Conservation (phyloP, 306 rosid species). For the Castanea crenata region DNA sequence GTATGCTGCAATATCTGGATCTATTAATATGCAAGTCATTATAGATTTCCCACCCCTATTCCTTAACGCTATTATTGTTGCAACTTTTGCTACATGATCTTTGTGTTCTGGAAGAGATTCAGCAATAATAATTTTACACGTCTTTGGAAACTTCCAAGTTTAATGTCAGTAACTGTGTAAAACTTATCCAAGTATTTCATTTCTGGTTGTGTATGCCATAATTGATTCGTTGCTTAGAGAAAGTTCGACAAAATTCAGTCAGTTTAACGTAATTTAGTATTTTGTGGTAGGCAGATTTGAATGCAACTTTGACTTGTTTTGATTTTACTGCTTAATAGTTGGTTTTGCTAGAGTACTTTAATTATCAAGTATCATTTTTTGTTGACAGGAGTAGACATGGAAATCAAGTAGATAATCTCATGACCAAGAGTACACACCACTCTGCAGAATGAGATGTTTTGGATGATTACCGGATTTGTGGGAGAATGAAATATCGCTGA, state of each 20-base stretch:
- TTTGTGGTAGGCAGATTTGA: neutral
- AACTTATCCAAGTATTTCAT: no score
- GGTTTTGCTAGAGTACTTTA: neutral
- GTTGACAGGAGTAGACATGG: neutral
- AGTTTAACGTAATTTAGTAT: neutral
- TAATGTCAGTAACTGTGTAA: neutral
- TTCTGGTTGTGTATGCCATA: no score
- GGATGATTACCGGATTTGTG: slow-evolving; percentile 21
- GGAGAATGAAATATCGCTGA: slow-evolving; percentile 22
- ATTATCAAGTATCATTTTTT: neutral
- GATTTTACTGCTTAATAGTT: neutral
- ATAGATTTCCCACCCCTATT: neutral
- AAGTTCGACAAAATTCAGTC: neutral
- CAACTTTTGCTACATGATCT: neutral
- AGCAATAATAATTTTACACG: neutral
- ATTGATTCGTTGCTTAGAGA: neutral
- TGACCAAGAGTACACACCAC: slow-evolving; percentile 1
- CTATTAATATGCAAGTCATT: neutral
- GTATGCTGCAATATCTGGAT: no score
- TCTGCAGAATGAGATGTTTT: slow-evolving; percentile 16
- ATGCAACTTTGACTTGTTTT: neutral
- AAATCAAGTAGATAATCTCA: neutral
- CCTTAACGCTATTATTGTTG: neutral
- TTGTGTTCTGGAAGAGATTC: neutral
- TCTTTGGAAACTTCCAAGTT: neutral